Conservation (phyloP, 306 rosid genomes). For the Begonia loranthoides region DNA sequence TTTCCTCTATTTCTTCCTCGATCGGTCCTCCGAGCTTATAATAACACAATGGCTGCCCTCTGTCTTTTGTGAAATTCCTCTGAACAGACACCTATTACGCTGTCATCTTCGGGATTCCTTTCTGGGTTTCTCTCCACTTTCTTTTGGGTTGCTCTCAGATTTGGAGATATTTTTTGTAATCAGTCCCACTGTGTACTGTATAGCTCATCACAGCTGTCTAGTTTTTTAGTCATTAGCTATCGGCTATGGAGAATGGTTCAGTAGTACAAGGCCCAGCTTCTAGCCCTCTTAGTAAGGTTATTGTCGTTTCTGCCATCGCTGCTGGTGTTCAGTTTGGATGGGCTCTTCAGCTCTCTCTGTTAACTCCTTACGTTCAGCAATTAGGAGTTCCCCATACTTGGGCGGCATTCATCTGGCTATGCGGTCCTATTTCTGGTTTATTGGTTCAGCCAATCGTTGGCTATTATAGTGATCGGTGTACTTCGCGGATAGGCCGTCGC, state of each 20-base stretch:
- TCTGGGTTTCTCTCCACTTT: too few species aligned
- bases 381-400: slow-evolving; percentile 58
- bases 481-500: slow-evolving; percentile 82
- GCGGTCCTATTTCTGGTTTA: slow-evolving; percentile 82
- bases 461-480: slow-evolving; percentile 70
- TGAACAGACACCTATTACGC: too few species aligned
- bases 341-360: slow-evolving; percentile 70
- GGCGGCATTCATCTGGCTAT: slow-evolving; percentile 82
- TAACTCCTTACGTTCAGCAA: slow-evolving; percentile 74
- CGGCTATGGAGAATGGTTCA: slow-evolving; percentile 2
- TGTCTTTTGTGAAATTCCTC: too few species aligned
- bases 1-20: too few species aligned
- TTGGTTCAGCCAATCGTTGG: slow-evolving; percentile 77
- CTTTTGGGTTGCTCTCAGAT: too few species aligned
- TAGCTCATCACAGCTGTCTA: too few species aligned
- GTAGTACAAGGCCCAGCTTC: neutral
- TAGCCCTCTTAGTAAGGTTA: slow-evolving; percentile 30
- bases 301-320: slow-evolving; percentile 61
- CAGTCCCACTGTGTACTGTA: too few species aligned
- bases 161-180: too few species aligned
- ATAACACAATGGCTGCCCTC: too few species aligned
- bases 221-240: too few species aligned
- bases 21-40: too few species aligned
- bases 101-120: too few species aligned
- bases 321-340: slow-evolving; percentile 86